These are phyloP conservation scores for Fusarium armeniacum DNA, from an alignment of 2,329 filamentous ascomycete genomes.

Conservation along the genomic window DNA sequence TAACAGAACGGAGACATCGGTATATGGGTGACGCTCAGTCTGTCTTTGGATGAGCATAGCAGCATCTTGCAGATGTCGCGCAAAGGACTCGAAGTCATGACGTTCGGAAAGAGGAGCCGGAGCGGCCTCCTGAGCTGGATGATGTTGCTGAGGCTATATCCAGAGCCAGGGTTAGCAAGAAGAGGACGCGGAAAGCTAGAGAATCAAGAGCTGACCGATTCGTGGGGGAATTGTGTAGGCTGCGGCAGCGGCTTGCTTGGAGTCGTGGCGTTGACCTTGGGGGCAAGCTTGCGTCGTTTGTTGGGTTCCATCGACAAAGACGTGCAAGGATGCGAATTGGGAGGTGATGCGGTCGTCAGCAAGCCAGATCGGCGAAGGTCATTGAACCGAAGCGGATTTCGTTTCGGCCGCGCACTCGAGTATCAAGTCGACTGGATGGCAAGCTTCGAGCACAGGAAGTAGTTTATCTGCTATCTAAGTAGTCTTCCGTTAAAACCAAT, in stretches of 20 bases:
- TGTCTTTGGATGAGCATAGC: slow-evolving; percentile 76
- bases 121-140: slow-evolving; percentile 58
- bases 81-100: slow-evolving; percentile 76
- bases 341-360: slow-evolving; percentile 40
- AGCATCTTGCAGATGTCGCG: slow-evolving; percentile 76
- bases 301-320: slow-evolving; percentile 58
- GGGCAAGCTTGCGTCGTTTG: slow-evolving; percentile 62
- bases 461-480: slow-evolving; percentile 23
- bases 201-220: slow-evolving; percentile 54
- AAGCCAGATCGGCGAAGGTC: slow-evolving; percentile 37
- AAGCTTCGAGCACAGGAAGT: not conserved
- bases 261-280: slow-evolving; percentile 56
- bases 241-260: slow-evolving; percentile 51
- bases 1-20: slow-evolving; percentile 71
- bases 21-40: slow-evolving; percentile 70
- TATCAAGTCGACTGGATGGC: slow-evolving; percentile 2
- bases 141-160: slow-evolving; percentile 52
- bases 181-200: slow-evolving; percentile 30
- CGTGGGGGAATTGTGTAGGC: slow-evolving; percentile 53
- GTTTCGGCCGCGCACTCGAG: slow-evolving; percentile 24
- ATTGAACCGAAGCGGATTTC: slow-evolving; percentile 44
- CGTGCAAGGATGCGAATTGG: slow-evolving; percentile 30
- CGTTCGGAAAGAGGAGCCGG: slow-evolving; percentile 60
- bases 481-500: slow-evolving; percentile 22
- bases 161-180: slow-evolving; percentile 42